These are phyloP conservation scores for Termitomyces sp. DNA, from an alignment of 768 basidiomycete species.

Conservation along the genomic window DNA sequence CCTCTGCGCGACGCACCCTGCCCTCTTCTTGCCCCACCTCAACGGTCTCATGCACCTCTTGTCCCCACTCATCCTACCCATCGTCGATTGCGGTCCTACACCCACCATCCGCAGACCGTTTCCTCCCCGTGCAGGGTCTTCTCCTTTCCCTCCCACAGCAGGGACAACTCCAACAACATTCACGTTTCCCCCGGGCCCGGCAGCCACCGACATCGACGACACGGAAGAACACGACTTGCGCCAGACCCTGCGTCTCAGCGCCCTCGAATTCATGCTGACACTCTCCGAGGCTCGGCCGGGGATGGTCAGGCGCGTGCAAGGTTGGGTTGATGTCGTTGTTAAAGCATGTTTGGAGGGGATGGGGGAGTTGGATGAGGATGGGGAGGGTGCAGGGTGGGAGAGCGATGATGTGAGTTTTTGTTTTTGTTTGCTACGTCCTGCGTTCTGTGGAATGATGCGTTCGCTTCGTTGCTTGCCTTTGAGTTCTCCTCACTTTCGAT, in stretches of 20 bases:
- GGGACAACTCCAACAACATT: no score
- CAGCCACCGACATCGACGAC: slow-evolving; percentile 20
- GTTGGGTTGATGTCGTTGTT: slow-evolving; percentile 70
- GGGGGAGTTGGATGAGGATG: slow-evolving; percentile 67
- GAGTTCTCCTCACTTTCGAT: no score
- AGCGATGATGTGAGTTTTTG: slow-evolving; percentile 56
- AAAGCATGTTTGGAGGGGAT: slow-evolving; percentile 80
- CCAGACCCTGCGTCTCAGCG: slow-evolving; percentile 65
- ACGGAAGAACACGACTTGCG: slow-evolving; percentile 62
- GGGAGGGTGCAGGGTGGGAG: slow-evolving; percentile 12
- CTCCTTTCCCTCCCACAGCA: no score
- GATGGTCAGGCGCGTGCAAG: slow-evolving; percentile 65
- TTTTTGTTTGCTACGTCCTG: background rate
- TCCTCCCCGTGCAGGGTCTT: slow-evolving; percentile 20
- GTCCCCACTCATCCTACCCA: slow-evolving; percentile 62
- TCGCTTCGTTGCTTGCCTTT: no score
- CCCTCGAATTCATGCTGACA: slow-evolving; percentile 80
- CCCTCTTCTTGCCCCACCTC: slow-evolving; percentile 74
- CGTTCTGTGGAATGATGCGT: no score
- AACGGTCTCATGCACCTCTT: slow-evolving; percentile 66
- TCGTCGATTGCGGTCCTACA: slow-evolving; percentile 45
- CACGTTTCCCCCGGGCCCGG: no score
- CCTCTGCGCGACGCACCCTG: slow-evolving; percentile 62
- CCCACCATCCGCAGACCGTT: slow-evolving; percentile 48
- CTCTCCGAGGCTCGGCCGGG: slow-evolving; percentile 71